Percentiles rank a stretch among this genome's conserved stretches.
Conservation (phyloP, 805 yeast genomes). For the Wickerhamomyces rabaulensis region DNA sequence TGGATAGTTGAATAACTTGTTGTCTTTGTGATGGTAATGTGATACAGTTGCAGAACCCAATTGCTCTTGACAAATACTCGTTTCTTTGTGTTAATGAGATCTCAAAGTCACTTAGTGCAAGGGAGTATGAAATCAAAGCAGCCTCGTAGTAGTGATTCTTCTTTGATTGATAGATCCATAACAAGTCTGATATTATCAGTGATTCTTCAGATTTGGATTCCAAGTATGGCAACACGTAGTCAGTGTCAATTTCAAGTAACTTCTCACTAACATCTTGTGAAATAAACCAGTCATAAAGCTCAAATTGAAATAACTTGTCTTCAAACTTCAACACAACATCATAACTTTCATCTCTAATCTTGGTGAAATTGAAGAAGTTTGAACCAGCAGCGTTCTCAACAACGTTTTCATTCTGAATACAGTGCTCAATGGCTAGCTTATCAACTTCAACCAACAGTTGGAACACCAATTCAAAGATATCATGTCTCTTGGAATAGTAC, state of each 20-base stretch:
- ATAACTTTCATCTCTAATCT: conserved; percentile 68
- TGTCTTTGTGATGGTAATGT: conserved; percentile 75
- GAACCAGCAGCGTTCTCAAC: background rate
- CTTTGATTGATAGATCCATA: conserved; percentile 88
- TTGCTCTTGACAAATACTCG: conserved; percentile 85
- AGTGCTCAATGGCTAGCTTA: conserved; percentile 44
- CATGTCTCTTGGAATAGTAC: conserved; percentile 46
- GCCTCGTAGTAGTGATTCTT: conserved; percentile 75
- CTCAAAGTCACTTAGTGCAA: conserved; percentile 71
- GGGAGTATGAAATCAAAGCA: conserved; percentile 69
- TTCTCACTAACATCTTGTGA: conserved; percentile 71
- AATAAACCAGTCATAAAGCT: conserved; percentile 89
- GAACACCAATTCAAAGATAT: conserved; percentile 70
- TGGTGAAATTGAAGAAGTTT: conserved; percentile 30
- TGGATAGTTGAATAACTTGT: conserved; percentile 64
- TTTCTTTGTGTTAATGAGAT: conserved; percentile 69
- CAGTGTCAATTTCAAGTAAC: conserved; percentile 74
- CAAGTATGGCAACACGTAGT: conserved; percentile 72
- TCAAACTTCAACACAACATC: conserved; percentile 63
- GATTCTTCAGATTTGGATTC: conserved; percentile 60
- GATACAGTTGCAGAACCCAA: conserved; percentile 84
- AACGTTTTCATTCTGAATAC: conserved; percentile 11
- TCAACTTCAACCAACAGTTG: conserved; percentile 70
- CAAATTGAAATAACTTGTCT: conserved; percentile 87
- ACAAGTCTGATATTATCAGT: conserved; percentile 68